Conservation (phyloP, 2,329 filamentous ascomycete species). For the Verticillium zaregamsianum region DNA sequence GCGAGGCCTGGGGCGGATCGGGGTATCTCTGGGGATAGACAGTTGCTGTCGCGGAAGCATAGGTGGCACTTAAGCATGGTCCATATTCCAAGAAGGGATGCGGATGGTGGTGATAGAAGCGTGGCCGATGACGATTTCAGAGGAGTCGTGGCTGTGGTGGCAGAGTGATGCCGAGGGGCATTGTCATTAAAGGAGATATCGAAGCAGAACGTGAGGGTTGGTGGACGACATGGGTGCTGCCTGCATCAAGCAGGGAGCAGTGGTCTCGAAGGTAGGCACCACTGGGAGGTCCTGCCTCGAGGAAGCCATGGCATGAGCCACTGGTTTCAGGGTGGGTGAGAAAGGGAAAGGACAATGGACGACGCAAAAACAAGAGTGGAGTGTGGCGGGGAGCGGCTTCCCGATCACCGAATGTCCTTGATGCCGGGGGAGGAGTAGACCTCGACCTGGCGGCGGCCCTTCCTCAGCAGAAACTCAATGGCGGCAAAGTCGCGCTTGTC, state of each 20-base stretch:
- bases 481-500: slow-evolving; percentile 83
- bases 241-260: neutral
- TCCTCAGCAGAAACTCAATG: slow-evolving; percentile 80
- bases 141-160: neutral
- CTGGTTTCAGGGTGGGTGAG: neutral
- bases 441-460: slow-evolving; percentile 77
- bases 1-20: slow-evolving; percentile 14
- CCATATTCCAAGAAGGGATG: slow-evolving; percentile 30
- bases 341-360: neutral
- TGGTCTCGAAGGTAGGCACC: neutral
- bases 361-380: neutral
- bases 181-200: neutral
- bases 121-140: slow-evolving; percentile 7
- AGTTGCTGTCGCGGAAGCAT: slow-evolving; percentile 23
- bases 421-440: slow-evolving; percentile 77
- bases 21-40: slow-evolving; percentile 7
- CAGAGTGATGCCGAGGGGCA: slow-evolving; percentile 2
- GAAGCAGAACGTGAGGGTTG: neutral
- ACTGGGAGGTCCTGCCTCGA: neutral
- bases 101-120: slow-evolving; percentile 19
- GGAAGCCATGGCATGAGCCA: neutral
- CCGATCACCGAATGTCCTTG: slow-evolving; percentile 60
- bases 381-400: neutral
- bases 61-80: slow-evolving; percentile 39
- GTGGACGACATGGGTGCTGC: neutral